A percentile compares a stretch with the other conserved stretches of the same genome.
Conservation (phyloP, 768 basidiomycete species). For the Podaxis mareebaensis region DNA sequence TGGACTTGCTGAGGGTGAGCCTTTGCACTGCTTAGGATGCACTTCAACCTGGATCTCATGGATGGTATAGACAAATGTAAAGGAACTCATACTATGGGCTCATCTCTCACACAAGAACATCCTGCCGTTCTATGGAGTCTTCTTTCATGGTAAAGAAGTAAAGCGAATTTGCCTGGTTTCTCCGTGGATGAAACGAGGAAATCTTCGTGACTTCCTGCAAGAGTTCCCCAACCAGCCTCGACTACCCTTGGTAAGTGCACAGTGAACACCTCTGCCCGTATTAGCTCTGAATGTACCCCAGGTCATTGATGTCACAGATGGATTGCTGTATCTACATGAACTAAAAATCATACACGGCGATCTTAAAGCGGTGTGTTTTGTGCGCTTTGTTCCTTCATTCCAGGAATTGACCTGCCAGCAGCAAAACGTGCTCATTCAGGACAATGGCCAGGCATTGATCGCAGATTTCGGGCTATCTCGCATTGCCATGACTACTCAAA, state of each 20-base stretch:
- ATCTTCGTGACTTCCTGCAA: slow-evolving; percentile 18
- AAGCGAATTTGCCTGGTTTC: slow-evolving; percentile 20
- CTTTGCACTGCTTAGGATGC: neutral
- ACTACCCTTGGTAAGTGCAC: slow-evolving; percentile 15
- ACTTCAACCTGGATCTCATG: neutral
- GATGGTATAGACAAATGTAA: neutral
- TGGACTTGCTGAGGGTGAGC: neutral
- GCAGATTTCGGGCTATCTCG: neutral
- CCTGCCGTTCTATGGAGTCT: slow-evolving; percentile 35
- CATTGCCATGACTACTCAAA: neutral
- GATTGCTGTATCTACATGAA: neutral
- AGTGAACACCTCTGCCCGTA: neutral
- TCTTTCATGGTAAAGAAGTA: slow-evolving; percentile 5
- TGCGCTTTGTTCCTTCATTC: neutral
- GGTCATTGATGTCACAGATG: neutral
- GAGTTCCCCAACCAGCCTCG: slow-evolving; percentile 10
- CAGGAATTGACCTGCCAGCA: neutral
- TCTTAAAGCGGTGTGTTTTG: neutral
- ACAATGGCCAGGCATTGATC: neutral
- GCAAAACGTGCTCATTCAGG: neutral
- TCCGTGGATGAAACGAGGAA: slow-evolving; percentile 24
- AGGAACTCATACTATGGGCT: slow-evolving; percentile 36
- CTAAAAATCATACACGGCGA: neutral
- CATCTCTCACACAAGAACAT: slow-evolving; percentile 35
- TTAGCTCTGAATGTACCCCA: neutral